Evolutionary conservation across 495 filamentous ascomycete genomes (phyloP), one percentile per base, ranked within the genome.

Genomic region (Hyaloscypha finlandica): DNA sequence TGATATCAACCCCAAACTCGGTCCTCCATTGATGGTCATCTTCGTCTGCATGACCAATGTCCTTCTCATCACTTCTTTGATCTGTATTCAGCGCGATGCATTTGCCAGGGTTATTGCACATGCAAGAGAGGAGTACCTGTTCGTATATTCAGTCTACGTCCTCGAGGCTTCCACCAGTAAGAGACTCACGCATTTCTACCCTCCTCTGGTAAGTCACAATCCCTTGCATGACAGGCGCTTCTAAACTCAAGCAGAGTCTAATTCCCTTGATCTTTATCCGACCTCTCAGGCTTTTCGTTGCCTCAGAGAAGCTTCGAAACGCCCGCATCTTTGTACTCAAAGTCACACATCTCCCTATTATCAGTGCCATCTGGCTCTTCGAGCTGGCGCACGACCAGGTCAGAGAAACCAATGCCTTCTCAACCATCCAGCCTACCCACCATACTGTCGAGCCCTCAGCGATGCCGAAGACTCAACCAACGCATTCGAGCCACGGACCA

Each of bases 21-120:
- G 90, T 5, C 88, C 89, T 35, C 88, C 89, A 51, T 78, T 92
- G 29, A 92, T 92, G 70, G 53, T 56, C 8, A 83, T 93, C 70
- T 97, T 97, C 73, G 86, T 97, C 35, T 90, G 85, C 35, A 83
- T 97, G 75, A 96, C 91, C 68, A 96, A 94, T 69, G 92, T 97
- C 63, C 83, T 97, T 16, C 83, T 97, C 16, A 89, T 96, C 70
- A 95, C 94, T 52, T 94, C 91, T 16, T 81, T 97, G 65, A 95
- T 97, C 63, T 92, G 91, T 82, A 87, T 97, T 77, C 86, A 97
- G 68, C 94, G 91, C 70, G 94, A 96, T 81, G 92, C 88, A 74
- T 87, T 97, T 70, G 90, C 89, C 42, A 92, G 90, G 74, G 93
- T 97, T 74, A 81, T 89, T 80, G 77, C 76, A 8, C 80, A 86